phyloP scores from a whole-genome alignment of 495 filamentous ascomycete genomes.

The Aspergillus cavernicola region DNA sequence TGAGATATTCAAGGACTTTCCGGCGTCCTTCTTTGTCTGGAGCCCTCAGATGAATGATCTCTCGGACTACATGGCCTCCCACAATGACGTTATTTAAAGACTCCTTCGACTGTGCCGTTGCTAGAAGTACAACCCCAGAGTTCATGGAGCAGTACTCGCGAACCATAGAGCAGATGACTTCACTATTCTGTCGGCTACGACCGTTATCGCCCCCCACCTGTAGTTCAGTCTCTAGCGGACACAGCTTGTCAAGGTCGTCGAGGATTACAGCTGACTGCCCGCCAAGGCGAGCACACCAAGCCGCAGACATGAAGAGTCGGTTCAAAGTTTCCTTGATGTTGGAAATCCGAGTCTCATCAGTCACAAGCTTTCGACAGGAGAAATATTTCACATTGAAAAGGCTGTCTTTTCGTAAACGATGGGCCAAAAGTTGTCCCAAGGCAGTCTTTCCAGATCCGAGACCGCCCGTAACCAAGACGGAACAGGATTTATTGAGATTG shows the following conservation, averaged over 20 bases:
- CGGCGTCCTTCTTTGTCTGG: constrained; percentile 90
- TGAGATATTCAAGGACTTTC: constrained; percentile 68
- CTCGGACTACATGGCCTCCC: constrained; percentile 73
- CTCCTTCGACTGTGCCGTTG: constrained; percentile 92
- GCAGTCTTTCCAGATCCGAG: constrained; percentile 87
- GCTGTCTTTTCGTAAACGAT: constrained; percentile 58
- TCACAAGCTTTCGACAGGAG: constrained; percentile 76
- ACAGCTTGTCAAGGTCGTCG: constrained; percentile 89
- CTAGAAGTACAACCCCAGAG: constrained; percentile 78
- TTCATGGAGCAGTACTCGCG: constrained; percentile 73
- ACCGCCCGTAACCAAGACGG: constrained; percentile 82
- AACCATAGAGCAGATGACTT: constrained; percentile 77
- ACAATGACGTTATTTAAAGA: constrained; percentile 76
- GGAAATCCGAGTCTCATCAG: constrained; percentile 81
- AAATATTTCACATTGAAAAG: constrained; percentile 79
- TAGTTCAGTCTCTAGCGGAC: constrained; percentile 86
- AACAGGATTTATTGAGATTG: constrained; percentile 78
- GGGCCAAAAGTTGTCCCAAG: constrained; percentile 62
- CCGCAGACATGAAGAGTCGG: constrained; percentile 78
- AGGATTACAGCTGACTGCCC: constrained; percentile 80
- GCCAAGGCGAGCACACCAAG: constrained; percentile 82
- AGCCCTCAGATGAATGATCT: constrained; percentile 79
- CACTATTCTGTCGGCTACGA: constrained; percentile 86
- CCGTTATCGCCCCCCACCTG: constrained; percentile 89
- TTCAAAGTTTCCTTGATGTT: constrained; percentile 85